Conservation (phyloP, 2,329 filamentous ascomycete genomes). For the Epichloe glyceriae region DNA sequence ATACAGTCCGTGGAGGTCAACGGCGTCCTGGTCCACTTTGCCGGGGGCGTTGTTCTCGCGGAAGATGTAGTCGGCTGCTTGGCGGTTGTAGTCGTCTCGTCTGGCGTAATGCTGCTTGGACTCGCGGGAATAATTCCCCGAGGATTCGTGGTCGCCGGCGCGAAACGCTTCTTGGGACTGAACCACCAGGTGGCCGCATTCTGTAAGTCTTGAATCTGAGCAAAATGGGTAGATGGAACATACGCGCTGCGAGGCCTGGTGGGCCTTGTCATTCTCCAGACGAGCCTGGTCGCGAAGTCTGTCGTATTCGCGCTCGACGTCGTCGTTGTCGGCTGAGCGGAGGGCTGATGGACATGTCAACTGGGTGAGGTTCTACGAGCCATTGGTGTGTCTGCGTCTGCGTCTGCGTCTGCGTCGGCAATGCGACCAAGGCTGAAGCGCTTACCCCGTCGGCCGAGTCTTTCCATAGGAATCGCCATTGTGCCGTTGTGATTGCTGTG, state of each 20-base stretch:
- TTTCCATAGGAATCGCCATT: slow-evolving; percentile 26
- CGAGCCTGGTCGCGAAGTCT: slow-evolving; percentile 74
- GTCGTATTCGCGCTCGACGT: slow-evolving; percentile 80
- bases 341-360: slow-evolving; percentile 42
- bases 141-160: slow-evolving; percentile 67
- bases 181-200: not conserved
- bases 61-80: slow-evolving; percentile 91
- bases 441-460: slow-evolving; percentile 29
- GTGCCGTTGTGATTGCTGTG: not conserved
- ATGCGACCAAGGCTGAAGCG: not conserved
- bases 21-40: slow-evolving; percentile 64
- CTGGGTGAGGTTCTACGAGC: not conserved
- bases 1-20: slow-evolving; percentile 89
- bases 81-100: slow-evolving; percentile 81
- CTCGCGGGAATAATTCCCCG: slow-evolving; percentile 72
- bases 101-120: slow-evolving; percentile 71
- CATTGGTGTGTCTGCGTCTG: not conserved
- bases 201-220: not conserved
- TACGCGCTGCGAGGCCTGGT: slow-evolving; percentile 63
- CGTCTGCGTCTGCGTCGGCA: not conserved
- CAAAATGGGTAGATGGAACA: slow-evolving; percentile 8
- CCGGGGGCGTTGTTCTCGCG: slow-evolving; percentile 78
- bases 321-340: slow-evolving; percentile 53
- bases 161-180: slow-evolving; percentile 70
- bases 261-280: slow-evolving; percentile 66